Base-by-base conservation (phyloP, 1,284 basidiomycete species). In the Coriolopsis trogii region DNA sequence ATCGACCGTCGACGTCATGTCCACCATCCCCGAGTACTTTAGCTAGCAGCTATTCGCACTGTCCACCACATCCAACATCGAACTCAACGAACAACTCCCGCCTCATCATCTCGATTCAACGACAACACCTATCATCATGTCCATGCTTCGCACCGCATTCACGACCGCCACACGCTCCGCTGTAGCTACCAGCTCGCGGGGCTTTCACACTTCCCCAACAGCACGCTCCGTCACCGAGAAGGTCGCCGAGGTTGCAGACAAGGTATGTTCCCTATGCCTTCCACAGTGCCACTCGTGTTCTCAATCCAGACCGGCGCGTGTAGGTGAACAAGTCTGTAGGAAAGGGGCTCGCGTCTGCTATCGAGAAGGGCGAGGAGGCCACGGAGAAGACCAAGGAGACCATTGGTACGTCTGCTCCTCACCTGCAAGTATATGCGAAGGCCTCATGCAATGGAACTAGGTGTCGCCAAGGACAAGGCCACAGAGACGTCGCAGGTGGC, bases 291-390 rank as follows among this genome's bases (percentile, higher is more conserved):
- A 28, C 13, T 39, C 18, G n/a, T 6, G 9, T 15, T 3, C 18
- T 24, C n/a, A 43, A 26, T 5, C n/a, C 6, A 13, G 20, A 21
- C 4, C 20, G 9, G 6, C 15, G n/a, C 21, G 10, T 13, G 6
- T 51, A 88, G 84, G 75, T 86, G 1, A 87, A 85, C 66, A 81
- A 79, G 67, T 77, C 76, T 23, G 73, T 86, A 8, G 85, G 85
- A 1, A 66, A 78, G 56, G 77, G 77, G 2, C 69, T 89, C 8
- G 86, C 85, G 13, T 77, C 75, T 7, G 84, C 83, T 0, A 81
- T 89, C 52, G 85, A 85, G 53, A 81, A 73, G 13, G 84, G 83
- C 8, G 81, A 89, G 66, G 63, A 80, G 50, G 80, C 75, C 10
- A 76, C 82, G 1, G 68, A 78, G 58, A 70, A 73, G 33, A 79